Conservation (phyloP, 352 stramenopile genomes). For the Phytopythium boreale region DNA sequence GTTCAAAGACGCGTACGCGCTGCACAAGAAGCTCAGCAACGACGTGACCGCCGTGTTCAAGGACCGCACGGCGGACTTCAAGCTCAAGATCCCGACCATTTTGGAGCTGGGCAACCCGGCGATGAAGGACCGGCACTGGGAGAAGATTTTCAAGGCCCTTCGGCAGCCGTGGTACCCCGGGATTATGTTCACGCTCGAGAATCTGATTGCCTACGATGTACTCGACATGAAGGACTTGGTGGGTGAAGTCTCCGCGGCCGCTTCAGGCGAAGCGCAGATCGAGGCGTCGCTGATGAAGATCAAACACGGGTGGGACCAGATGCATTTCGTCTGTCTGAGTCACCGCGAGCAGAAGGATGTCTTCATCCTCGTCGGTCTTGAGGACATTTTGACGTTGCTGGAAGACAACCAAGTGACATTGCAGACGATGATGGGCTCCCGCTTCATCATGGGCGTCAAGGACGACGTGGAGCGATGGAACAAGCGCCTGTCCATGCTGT, state of each 20-base stretch:
- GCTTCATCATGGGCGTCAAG: constrained; percentile 90
- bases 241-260: constrained; percentile 78
- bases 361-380: constrained; percentile 89
- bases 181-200: constrained; percentile 87
- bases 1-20: constrained; percentile 87
- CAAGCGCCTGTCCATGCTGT: constrained; percentile 83
- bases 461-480: constrained; percentile 90
- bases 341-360: constrained; percentile 86
- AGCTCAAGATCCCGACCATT: constrained; percentile 89
- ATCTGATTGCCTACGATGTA: constrained; percentile 85
- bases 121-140: constrained; percentile 95
- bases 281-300: constrained; percentile 89
- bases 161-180: constrained; percentile 87
- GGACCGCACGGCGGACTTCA: constrained; percentile 87
- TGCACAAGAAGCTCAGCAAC: constrained; percentile 92
- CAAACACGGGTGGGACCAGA: constrained; percentile 85
- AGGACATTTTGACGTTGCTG: constrained; percentile 87
- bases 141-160: constrained; percentile 91
- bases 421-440: constrained; percentile 92
- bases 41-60: constrained; percentile 88
- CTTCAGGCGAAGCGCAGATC: constrained; percentile 89
- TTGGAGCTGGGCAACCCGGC: constrained; percentile 89
- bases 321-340: constrained; percentile 79
- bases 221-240: constrained; percentile 89
- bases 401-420: constrained; percentile 92